phyloP scores from a whole-genome alignment of 768 basidiomycete genomes.

The Russula vinacea region DNA sequence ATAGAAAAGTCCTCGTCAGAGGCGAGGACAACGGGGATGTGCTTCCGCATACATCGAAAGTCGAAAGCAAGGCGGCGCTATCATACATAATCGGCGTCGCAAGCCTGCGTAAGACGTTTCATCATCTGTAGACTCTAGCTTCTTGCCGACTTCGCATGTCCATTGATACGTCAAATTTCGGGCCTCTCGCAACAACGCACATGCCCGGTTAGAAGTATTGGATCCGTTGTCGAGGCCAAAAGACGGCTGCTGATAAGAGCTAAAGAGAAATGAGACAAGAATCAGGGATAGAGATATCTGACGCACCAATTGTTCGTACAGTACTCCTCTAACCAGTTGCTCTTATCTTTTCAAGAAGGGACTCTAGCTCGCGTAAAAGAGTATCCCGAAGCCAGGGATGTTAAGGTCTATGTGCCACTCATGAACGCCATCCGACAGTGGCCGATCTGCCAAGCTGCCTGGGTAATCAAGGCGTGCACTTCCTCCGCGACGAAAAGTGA shows the following conservation, averaged over 20 bases:
- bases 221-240: slow-evolving; percentile 10
- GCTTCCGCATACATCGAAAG: slow-evolving; percentile 14
- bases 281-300: no score
- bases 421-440: slow-evolving; percentile 21
- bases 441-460: slow-evolving; percentile 47
- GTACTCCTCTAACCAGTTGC: slow-evolving; percentile 41
- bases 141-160: slow-evolving; percentile 2
- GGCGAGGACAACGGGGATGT: not conserved
- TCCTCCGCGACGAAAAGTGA: slow-evolving; percentile 43
- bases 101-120: not conserved
- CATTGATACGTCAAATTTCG: slow-evolving; percentile 15
- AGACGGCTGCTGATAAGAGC: slow-evolving; percentile 16
- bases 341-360: slow-evolving; percentile 38
- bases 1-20: slow-evolving; percentile 14
- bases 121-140: slow-evolving; percentile 6
- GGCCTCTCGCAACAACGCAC: slow-evolving; percentile 10
- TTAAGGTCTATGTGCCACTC: slow-evolving; percentile 45
- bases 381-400: slow-evolving; percentile 37
- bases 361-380: slow-evolving; percentile 41
- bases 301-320: slow-evolving; percentile 19
- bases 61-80: slow-evolving; percentile 21
- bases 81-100: slow-evolving; percentile 11
- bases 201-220: not conserved
- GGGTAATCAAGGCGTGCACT: slow-evolving; percentile 44
- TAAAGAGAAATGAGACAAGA: not conserved